Percentiles rank a stretch among this genome's conserved stretches.
Conservation (phyloP, 2,329 filamentous ascomycete genomes). For the Thielaviopsis cerberus region DNA sequence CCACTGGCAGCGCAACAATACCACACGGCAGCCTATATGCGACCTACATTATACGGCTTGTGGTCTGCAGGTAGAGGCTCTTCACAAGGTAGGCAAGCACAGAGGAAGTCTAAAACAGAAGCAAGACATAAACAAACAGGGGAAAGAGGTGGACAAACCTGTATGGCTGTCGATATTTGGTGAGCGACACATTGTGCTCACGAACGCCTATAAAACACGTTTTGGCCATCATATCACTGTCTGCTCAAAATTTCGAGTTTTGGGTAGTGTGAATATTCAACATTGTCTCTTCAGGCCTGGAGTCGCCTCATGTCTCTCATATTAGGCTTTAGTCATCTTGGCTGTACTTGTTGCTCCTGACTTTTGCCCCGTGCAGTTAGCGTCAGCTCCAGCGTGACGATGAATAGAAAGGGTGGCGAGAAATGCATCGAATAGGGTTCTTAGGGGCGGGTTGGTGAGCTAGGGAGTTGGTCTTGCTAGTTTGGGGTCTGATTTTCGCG, state of each 20-base stretch:
- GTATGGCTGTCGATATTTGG: no score
- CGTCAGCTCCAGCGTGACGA: background rate
- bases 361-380: background rate
- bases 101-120: background rate
- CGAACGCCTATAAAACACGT: no score
- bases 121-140: background rate
- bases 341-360: background rate
- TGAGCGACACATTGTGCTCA: no score
- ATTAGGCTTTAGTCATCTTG: background rate
- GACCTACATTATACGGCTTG: background rate
- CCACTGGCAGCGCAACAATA: background rate
- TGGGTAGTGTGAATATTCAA: no score
- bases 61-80: background rate
- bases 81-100: background rate
- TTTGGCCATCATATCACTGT: no score
- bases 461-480: no score
- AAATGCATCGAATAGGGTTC: background rate
- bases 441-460: no score
- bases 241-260: no score
- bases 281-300: background rate
- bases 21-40: background rate
- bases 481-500: background rate
- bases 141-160: background rate
- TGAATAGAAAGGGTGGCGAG: no score
- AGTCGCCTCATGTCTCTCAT: no score